Evolutionary conservation across 2,329 filamentous ascomycete species (phyloP).

Genomic region (Didymella pomorum): DNA sequence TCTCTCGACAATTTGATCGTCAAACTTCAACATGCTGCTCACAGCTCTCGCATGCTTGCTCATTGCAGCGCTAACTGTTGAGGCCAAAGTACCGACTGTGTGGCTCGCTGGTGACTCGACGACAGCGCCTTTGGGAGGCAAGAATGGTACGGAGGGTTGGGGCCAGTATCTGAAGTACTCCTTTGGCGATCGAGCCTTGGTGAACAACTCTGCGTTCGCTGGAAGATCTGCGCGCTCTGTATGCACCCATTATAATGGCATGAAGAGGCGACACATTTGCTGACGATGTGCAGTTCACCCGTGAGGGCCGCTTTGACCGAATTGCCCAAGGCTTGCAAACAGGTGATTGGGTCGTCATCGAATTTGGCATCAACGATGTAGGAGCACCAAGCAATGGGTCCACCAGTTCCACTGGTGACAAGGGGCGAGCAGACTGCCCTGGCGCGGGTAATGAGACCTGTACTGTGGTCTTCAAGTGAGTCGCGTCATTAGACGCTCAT

Average conservation of each 20-base stretch:
- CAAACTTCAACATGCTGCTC: not conserved
- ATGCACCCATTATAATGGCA: not conserved
- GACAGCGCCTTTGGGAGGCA: conserved; percentile 59
- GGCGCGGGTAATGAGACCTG: conserved; percentile 63
- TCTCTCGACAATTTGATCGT: too few species aligned
- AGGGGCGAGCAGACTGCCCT: conserved; percentile 65
- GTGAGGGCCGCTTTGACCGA: conserved; percentile 68
- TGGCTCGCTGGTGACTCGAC: conserved; percentile 66
- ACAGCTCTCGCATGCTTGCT: conserved; percentile 6
- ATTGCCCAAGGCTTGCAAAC: conserved; percentile 61
- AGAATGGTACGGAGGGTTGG: conserved; percentile 59
- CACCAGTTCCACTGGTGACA: conserved; percentile 61
- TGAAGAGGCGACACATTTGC: not conserved
- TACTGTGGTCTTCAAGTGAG: conserved; percentile 53
- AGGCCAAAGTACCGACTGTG: conserved; percentile 11
- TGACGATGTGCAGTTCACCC: conserved; percentile 55
- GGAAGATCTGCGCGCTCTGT: conserved; percentile 69
- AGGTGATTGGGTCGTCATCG: conserved; percentile 71
- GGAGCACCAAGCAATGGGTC: conserved; percentile 56
- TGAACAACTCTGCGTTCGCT: conserved; percentile 69
- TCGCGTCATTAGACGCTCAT: not conserved
- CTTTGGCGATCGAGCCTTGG: conserved; percentile 50
- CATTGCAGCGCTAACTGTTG: not conserved
- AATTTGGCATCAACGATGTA: conserved; percentile 73
- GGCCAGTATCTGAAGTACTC: conserved; percentile 65